Evolutionary conservation across 441 rosid genomes (phyloP), one percentile per base, ranked within the genome.

Genomic region (Syzygium syzygioides): DNA sequence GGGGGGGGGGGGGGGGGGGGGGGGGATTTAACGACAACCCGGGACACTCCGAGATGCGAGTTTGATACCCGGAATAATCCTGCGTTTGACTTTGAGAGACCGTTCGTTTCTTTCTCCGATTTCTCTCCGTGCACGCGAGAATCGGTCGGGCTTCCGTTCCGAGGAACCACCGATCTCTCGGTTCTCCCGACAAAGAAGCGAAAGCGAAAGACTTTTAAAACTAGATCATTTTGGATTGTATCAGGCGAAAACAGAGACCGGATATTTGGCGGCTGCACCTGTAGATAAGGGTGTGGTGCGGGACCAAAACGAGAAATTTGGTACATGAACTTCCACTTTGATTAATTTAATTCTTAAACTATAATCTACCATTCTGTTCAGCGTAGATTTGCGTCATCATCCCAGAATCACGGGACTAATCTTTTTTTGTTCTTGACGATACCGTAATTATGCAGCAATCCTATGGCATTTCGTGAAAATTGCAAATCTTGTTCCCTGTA

Each of bases 281-380:
- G 83, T 23, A 9, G 52, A 20, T 19, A 1, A 41, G 52, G 28
- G 8, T 4, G 28, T 37, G 28, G 8, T 2, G 28, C 11, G n/a
- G 52, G 45, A 25, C 80, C 17, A 20, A 14, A 71, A 71, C 48
- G 48, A 45, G 48, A 45, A 45, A 45, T 7, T 8, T 45, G 48
- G 9, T 45, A 7, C 1, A 45, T 53, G 55, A 4, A 53, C 19
- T 53, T 60, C 28, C 5, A 0, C 2, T 60, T 28, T 28, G 14
- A 28, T 28, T 1, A 60, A 5, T 12, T 26, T 26, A 0, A 5
- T 1, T 3, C 13, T 4, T 59, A 0, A 5, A 26, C 4, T 59
- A 26, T 11, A 26, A 9, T 45, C 9, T 45, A 45, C 8, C 1
- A 7, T 45, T 45, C 9, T 45, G 48, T 45, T 45, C 48, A 45